Conservation (phyloP, 129 eudicot genomes). For the Scalesia atractyloides region DNA sequence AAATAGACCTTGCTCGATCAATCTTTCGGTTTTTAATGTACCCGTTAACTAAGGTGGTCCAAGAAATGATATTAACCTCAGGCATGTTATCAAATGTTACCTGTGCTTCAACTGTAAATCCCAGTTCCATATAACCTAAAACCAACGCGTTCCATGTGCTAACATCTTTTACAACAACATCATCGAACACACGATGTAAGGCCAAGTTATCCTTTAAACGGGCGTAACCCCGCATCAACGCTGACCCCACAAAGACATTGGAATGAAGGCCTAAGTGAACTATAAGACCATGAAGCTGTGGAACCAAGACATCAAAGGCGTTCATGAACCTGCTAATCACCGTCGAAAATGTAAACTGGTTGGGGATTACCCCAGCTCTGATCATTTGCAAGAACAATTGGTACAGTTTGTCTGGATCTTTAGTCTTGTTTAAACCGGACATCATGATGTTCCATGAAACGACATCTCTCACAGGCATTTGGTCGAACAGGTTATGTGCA, state of each 20-base stretch:
- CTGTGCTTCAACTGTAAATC: conserved; percentile 55
- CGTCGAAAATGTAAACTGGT: conserved; percentile 58
- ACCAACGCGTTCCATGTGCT: conserved; percentile 71
- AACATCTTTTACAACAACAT: conserved; percentile 52
- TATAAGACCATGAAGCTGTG: conserved; percentile 65
- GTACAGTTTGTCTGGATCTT: conserved; percentile 29
- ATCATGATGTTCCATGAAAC: conserved; percentile 85
- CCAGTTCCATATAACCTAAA: conserved; percentile 81
- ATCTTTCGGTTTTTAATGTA: conserved; percentile 59
- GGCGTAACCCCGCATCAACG: conserved; percentile 73
- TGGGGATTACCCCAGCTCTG: conserved; percentile 42
- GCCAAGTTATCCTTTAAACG: conserved; percentile 36
- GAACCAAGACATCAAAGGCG: conserved; percentile 39
- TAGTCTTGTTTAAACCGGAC: conserved; percentile 50
- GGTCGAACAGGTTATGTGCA: conserved; percentile 66
- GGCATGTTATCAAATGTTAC: conserved; percentile 55
- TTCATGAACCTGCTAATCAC: conserved; percentile 50
- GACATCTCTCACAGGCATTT: conserved; percentile 70
- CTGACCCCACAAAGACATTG: conserved; percentile 69
- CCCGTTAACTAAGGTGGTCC: conserved; percentile 77
- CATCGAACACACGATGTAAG: conserved; percentile 58
- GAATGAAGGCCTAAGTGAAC: conserved; percentile 47
- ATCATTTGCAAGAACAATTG: conserved; percentile 47
- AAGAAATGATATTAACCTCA: conserved; percentile 40
- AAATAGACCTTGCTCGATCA: conserved; percentile 48